A percentile compares a stretch with the other conserved stretches of the same genome.
phyloP scores from a whole-genome alignment of 2,329 filamentous ascomycete genomes.

The Pseudogymnoascus sp. region DNA sequence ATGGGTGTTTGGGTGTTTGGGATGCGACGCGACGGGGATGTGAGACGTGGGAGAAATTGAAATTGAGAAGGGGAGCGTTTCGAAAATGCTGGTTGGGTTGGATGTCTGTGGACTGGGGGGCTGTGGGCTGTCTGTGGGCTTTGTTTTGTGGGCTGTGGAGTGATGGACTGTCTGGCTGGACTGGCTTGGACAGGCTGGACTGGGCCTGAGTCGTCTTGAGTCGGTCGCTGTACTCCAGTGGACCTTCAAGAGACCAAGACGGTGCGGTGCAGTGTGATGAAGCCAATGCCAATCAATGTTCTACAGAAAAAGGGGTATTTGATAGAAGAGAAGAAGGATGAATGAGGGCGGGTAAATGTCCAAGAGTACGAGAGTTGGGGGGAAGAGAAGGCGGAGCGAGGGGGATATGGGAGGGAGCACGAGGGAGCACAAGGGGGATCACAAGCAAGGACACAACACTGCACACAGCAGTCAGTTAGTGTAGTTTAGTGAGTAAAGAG shows the following conservation, averaged over 20 bases:
- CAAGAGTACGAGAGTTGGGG: not conserved
- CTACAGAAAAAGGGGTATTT: not conserved
- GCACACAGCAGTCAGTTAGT: not conserved
- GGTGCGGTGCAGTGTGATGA: not conserved
- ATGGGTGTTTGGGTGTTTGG: not conserved
- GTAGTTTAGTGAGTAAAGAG: not conserved
- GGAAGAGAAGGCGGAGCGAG: not conserved
- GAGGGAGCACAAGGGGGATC: not conserved
- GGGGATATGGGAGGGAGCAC: not conserved
- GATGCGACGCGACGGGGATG: not conserved
- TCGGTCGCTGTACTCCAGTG: not conserved
- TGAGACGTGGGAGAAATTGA: constrained; percentile 8
- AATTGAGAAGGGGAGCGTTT: constrained; percentile 7
- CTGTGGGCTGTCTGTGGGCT: not conserved
- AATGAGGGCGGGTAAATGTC: not conserved
- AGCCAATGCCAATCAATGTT: constrained; percentile 5
- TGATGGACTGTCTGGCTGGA: not conserved
- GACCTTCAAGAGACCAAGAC: not conserved
- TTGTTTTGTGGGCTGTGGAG: not conserved
- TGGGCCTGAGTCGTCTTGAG: not conserved
- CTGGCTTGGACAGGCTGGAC: not conserved
- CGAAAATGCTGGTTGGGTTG: not conserved
- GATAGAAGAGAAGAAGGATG: not conserved
- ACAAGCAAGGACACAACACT: not conserved
- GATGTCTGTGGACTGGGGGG: not conserved